phyloP scores from a whole-genome alignment of 2,329 filamentous ascomycete species.

The Niveomyces coronatus region DNA sequence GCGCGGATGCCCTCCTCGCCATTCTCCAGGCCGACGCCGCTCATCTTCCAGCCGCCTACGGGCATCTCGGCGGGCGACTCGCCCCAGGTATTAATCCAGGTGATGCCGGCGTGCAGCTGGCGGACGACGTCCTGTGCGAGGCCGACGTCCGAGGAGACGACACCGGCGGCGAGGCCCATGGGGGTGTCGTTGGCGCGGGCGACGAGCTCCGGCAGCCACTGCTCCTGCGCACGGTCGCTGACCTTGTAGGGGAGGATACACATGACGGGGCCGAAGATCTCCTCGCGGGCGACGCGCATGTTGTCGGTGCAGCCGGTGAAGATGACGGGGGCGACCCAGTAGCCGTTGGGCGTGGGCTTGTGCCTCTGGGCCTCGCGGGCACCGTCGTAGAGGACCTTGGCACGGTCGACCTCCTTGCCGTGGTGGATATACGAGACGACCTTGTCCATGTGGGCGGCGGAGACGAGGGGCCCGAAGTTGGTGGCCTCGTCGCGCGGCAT shows the following conservation, averaged over 20 bases:
- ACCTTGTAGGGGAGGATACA: constrained; percentile 64
- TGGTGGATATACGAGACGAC: constrained; percentile 67
- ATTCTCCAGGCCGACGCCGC: constrained; percentile 80
- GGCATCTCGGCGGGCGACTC: constrained; percentile 87
- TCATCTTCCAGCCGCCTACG: constrained; percentile 86
- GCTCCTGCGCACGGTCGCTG: constrained; percentile 16
- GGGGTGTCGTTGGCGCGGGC: constrained; percentile 64
- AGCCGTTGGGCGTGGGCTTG: constrained; percentile 50
- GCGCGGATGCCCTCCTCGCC: constrained; percentile 67
- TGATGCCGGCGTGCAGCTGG: constrained; percentile 72
- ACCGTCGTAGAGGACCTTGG: constrained; percentile 65
- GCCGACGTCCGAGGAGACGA: constrained; percentile 69
- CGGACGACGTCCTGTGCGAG: constrained; percentile 61
- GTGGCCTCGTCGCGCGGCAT: constrained; percentile 60
- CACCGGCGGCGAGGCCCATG: constrained; percentile 72
- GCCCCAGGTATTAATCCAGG: constrained; percentile 92
- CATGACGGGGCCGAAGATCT: constrained; percentile 87
- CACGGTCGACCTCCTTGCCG: constrained; percentile 63
- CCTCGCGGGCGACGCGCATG: constrained; percentile 72
- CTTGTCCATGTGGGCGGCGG: constrained; percentile 63
- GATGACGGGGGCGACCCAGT: constrained; percentile 74
- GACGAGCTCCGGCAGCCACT: constrained; percentile 56
- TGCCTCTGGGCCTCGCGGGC: constrained; percentile 40
- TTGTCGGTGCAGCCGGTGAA: constrained; percentile 77
- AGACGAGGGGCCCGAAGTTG: constrained; percentile 80